Base-by-base conservation (phyloP, 2,329 filamentous ascomycete species). In the Onygenales sp. region DNA sequence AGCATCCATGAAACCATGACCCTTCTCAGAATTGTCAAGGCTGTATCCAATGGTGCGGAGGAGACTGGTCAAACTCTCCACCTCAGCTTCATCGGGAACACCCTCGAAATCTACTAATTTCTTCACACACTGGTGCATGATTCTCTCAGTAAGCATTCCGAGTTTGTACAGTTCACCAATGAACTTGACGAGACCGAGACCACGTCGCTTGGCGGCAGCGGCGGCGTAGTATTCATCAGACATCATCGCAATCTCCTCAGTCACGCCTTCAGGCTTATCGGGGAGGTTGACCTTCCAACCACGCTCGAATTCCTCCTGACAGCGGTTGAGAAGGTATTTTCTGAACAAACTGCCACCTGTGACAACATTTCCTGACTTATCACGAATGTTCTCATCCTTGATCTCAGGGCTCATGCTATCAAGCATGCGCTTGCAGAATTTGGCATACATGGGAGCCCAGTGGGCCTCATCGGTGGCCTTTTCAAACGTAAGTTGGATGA, bases 111-210 rank as follows among this genome's bases (percentile, higher is more conserved):
- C 92, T 61, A 98, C 88, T 58, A 98, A 82, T 74, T 95, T 95
- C 76, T 90, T 86, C 32, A 98, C 90, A 80, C 93, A 98, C 73
- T 96, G 89, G 77, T 98, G 92, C 93, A 98, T 98, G 74, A 98
- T 98, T 70, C 92, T 88, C 71, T 96, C 88, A 57, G 93, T 98
- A 71, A 98, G 81, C 93, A 98, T 98, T 69, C 87, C 85, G 56
- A 98, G 84, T 79, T 97, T 98, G 83, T 95, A 98, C 45, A 98
- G 83, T 74, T 98, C 93, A 77, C 93, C 93, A 67, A 98, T 98
- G 75, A 98, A 98, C 74, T 96, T 92, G 59, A 98, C 92, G 21
- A 98, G 82, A 85, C 93, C 93, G 59, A 98, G 87, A 74, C 93
- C 93, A 71, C 90, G 87, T 74, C 93, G 86, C 79, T 98, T 98